Percentiles rank a stretch among this genome's conserved stretches.
These are phyloP conservation scores for Nothophytophthora sp. DNA, from an alignment of 352 stramenopile genomes.

Conservation along the genomic window DNA sequence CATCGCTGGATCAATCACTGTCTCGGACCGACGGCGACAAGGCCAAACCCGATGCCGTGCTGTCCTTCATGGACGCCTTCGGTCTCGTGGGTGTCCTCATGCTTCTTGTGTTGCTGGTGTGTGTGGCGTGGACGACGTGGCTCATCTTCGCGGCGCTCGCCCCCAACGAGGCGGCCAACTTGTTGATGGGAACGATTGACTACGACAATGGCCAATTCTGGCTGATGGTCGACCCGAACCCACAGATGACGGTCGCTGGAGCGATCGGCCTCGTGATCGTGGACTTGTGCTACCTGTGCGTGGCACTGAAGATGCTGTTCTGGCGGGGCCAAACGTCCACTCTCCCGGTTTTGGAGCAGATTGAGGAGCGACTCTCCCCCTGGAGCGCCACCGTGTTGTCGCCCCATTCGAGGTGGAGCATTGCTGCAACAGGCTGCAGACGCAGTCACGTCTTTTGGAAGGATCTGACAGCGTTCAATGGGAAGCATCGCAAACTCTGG, in stretches of 20 bases:
- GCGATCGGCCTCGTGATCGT: conserved; percentile 15
- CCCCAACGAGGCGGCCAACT: conserved; percentile 26
- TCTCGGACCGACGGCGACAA: no score
- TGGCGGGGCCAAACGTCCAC: no score
- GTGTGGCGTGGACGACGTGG: conserved; percentile 20
- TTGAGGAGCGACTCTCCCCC: no score
- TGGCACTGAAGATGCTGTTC: conserved; percentile 14
- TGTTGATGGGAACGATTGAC: conserved; percentile 34
- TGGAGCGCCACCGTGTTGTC: no score
- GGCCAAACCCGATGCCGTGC: no score
- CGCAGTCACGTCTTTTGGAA: no score
- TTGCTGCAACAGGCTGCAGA: no score
- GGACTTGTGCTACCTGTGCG: conserved; percentile 6
- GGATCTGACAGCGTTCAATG: conserved; percentile 15
- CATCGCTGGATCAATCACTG: no score
- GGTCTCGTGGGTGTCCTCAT: conserved; percentile 9
- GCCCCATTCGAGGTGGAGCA: no score
- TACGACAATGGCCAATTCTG: conserved; percentile 41
- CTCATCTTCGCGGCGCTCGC: conserved; percentile 24
- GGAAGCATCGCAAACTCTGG: conserved; percentile 29
- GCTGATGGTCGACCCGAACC: conserved; percentile 11
- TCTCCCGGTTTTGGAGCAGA: no score
- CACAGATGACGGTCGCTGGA: neutral
- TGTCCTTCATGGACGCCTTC: conserved; percentile 13
- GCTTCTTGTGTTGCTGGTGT: conserved; percentile 1